Base-by-base conservation (phyloP, 305 asterid species). In the Solanum hybrid region DNA sequence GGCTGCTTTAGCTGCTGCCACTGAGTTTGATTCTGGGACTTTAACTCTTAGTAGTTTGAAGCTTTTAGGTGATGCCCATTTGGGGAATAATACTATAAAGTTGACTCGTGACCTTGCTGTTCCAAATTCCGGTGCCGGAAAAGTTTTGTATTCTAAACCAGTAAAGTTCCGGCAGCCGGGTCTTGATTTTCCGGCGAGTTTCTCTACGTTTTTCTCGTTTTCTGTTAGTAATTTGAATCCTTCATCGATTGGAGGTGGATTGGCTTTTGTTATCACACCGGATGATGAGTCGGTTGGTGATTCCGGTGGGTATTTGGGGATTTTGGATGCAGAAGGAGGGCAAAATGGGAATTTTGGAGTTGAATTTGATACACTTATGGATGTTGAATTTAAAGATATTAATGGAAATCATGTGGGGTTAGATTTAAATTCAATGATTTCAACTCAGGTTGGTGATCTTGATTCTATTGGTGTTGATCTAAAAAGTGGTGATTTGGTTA, bases 51-150 rank as follows among this genome's bases (percentile, higher is more conserved):
- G 95, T 86, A 95, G 94, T 92, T 88, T 97, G 89, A 97, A 95
- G 96, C 94, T 97, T 73, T 94, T 96, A 89, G 99, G 99, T 8
- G 99, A 97, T 90, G 98, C 99, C 86, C 98, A 96, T 95, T 86
- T 93, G 91, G 94, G 94, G 92, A 94, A 96, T 90, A 96, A 95
- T 89, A 96, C 94, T 90, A 94, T 96, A 27, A 90, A 93, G 37
- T 95, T 97, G 90, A 97, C 99, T 1, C 95, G 97, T 73, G 99
- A 96, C 86, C 95, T 96, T 88, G 91, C 93, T 80, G 99, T 96
- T 5, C 99, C 99, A 2, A 94, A 96, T 87, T 95, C 99, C 38
- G 98, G 98, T 87, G 95, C 99, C 87, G 99, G 99, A 0, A 96
- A 91, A 77, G 94, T 95, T 7, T 57, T 97, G 2, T 97, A 95